These are phyloP conservation scores for Kernera saxatilis DNA, from an alignment of 345 rosid genomes.

Conservation along the genomic window DNA sequence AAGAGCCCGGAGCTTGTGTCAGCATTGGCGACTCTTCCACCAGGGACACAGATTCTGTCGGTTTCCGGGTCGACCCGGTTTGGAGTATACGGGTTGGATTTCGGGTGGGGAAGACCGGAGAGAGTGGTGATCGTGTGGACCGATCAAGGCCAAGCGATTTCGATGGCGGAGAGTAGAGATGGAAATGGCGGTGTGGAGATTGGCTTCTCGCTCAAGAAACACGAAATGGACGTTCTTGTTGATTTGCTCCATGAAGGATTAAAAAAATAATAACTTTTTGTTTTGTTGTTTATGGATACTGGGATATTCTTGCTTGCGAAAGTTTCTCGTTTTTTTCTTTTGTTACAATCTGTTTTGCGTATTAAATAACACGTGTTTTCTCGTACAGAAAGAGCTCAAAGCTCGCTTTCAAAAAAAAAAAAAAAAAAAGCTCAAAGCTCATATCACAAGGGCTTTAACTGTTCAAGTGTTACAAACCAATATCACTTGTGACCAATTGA, in stretches of 20 bases:
- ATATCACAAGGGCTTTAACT: too few relatives aligned
- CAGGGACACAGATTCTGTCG: background rate
- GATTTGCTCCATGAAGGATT: background rate
- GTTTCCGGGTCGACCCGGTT: constrained; percentile 27
- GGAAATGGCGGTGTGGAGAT: constrained; percentile 33
- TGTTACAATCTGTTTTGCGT: too few relatives aligned
- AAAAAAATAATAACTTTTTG: too few relatives aligned
- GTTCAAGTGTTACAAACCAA: too few relatives aligned
- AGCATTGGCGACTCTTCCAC: background rate
- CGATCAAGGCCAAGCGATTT: constrained; percentile 7
- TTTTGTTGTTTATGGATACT: too few relatives aligned
- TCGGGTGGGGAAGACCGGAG: constrained; percentile 28
- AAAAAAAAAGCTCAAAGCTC: too few relatives aligned
- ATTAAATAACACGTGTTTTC: too few relatives aligned
- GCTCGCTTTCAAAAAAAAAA: too few relatives aligned
- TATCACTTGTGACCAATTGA: too few relatives aligned
- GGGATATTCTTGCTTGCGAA: too few relatives aligned
- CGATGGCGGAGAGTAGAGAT: constrained; percentile 21
- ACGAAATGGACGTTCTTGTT: constrained; percentile 11
- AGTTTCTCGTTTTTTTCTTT: too few relatives aligned
- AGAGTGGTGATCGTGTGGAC: constrained; percentile 5
- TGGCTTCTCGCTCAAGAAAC: constrained; percentile 24
- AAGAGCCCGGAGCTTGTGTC: background rate
- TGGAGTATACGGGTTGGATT: constrained; percentile 24
- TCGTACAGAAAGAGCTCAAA: too few relatives aligned